Conservation (phyloP, 2,329 filamentous ascomycete genomes). For the Cladophialophora psammophila region DNA sequence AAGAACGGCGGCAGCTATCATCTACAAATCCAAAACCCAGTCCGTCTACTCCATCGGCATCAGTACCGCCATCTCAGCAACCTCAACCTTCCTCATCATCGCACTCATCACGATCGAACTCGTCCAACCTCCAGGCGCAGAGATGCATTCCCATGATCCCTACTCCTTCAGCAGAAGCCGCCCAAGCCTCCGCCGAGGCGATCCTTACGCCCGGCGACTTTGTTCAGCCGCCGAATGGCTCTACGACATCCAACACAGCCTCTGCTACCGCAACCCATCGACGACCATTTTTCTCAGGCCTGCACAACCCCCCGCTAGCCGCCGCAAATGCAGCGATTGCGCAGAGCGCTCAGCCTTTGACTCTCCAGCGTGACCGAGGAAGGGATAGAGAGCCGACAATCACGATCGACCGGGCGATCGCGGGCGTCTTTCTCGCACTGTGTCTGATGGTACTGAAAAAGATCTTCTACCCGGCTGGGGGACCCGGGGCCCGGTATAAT, state of each 20-base stretch:
- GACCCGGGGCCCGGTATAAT: conserved; percentile 8
- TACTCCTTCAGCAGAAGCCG: conserved; percentile 35
- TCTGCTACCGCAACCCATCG: conserved; percentile 48
- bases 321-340: conserved; percentile 31
- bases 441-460: conserved; percentile 70
- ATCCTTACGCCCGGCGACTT: conserved; percentile 30
- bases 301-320: conserved; percentile 28
- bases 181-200: conserved; percentile 33
- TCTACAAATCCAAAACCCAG: conserved; percentile 2
- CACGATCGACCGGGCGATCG: conserved; percentile 84
- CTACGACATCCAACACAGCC: conserved; percentile 26
- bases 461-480: conserved; percentile 44
- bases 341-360: conserved; percentile 18
- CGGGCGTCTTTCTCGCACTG: conserved; percentile 73
- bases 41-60: not conserved
- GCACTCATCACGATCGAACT: not conserved
- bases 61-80: not conserved
- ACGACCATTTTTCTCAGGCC: conserved; percentile 47
- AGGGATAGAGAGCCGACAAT: conserved; percentile 42
- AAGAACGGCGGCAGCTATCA: not conserved
- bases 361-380: conserved; percentile 13
- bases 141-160: conserved; percentile 24
- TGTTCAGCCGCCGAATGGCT: conserved; percentile 19
- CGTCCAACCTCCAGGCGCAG: conserved; percentile 42
- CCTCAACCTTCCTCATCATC: not conserved